Percentiles rank a stretch among this genome's conserved stretches.
Evolutionary conservation across 345 rosid genomes (phyloP).

Genomic region (Eucalyptus cladocalyx): DNA sequence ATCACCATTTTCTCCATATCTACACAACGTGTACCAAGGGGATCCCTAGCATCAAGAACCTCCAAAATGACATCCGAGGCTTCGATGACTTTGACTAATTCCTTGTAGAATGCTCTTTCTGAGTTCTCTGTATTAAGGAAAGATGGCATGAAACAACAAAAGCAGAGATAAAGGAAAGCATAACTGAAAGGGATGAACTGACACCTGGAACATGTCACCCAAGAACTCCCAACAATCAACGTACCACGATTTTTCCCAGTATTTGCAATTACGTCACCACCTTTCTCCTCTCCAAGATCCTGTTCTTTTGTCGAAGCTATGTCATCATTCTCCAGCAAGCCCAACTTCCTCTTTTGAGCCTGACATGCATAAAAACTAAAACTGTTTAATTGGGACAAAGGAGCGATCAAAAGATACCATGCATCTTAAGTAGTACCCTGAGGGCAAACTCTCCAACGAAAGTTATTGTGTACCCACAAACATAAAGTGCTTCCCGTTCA

Average conservation of each 20-base stretch:
- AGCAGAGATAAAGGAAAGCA: background rate
- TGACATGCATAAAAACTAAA: background rate
- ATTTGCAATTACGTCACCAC: background rate
- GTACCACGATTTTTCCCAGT: slow-evolving; percentile 46
- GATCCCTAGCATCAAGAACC: slow-evolving; percentile 95
- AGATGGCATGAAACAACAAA: background rate
- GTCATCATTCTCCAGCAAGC: slow-evolving; percentile 37
- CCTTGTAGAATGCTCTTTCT: slow-evolving; percentile 92
- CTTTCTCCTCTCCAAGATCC: slow-evolving; percentile 11
- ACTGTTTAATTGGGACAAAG: background rate
- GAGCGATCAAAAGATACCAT: background rate
- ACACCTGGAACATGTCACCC: background rate
- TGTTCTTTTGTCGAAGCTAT: background rate
- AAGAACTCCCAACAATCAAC: background rate
- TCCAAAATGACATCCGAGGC: slow-evolving; percentile 90
- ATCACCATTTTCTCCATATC: slow-evolving; percentile 96
- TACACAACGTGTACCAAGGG: slow-evolving; percentile 82
- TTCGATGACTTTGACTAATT: slow-evolving; percentile 84
- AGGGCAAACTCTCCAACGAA: background rate
- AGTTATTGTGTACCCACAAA: background rate
- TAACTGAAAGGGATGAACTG: background rate
- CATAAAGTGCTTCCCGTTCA: background rate
- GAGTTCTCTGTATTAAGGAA: slow-evolving; percentile 45
- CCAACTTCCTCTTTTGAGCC: slow-evolving; percentile 78
- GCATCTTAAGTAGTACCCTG: background rate